phyloP scores from a whole-genome alignment of 1,284 basidiomycete species.

The Chiua sp. region DNA sequence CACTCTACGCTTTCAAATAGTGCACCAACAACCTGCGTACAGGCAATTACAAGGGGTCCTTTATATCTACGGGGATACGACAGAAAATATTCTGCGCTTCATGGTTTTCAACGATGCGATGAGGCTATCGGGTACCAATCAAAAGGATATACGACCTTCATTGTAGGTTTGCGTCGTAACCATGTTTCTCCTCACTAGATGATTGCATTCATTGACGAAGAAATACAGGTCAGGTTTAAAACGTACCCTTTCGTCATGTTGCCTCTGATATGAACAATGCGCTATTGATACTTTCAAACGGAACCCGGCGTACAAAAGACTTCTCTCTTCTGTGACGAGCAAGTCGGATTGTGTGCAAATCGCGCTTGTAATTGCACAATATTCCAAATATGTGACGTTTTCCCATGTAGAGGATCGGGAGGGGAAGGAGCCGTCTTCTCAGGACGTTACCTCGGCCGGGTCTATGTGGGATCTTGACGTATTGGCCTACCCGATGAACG shows the following conservation, averaged over 20 bases:
- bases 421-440: slow-evolving; percentile 21
- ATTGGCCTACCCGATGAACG: slow-evolving; percentile 4
- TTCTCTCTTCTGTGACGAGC: slow-evolving; percentile 10
- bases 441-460: slow-evolving; percentile 14
- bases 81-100: slow-evolving; percentile 2
- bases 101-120: slow-evolving; percentile 1
- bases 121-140: slow-evolving; percentile 2
- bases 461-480: slow-evolving; percentile 20
- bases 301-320: no score
- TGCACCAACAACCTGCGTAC: no score
- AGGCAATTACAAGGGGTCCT: slow-evolving; percentile 2
- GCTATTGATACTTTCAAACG: no score
- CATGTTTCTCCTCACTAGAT: not conserved
- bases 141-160: not conserved
- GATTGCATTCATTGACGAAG: no score
- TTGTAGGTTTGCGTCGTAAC: slow-evolving; percentile 2
- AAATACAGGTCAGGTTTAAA: no score
- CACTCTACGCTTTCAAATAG: not conserved
- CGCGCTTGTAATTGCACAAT: slow-evolving; percentile 14
- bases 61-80: not conserved
- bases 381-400: slow-evolving; percentile 25
- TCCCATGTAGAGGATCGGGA: slow-evolving; percentile 30
- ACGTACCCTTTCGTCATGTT: no score
- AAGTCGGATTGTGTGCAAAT: slow-evolving; percentile 6
- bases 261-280: no score